Base-by-base conservation (phyloP, 352 stramenopile species). In the Peronospora farinosa region DNA sequence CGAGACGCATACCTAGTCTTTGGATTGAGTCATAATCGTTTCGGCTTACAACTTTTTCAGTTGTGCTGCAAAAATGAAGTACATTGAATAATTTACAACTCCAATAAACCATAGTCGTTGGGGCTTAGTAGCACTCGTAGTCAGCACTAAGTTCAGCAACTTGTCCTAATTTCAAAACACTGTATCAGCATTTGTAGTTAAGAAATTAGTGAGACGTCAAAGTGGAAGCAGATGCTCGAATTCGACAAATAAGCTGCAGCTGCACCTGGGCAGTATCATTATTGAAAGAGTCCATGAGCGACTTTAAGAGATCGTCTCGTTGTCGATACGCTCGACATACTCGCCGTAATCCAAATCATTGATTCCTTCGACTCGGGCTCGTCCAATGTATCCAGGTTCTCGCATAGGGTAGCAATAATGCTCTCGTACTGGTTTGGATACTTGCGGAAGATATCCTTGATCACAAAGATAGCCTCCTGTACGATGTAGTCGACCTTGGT, bases 341-440 rank as follows among this genome's bases (percentile, higher is more conserved):
- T 99, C 97, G 30, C 97, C 97, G 62, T 98, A 65, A 99, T 99
- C 97, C 97, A 99, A 64, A 99, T 97, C 93, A 99, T 99, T 13
- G 84, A 95, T 5, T 96, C 96, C 78, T 99, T 99, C 9, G 97
- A 96, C 63, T 99, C 91, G 0, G 97, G 97, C 63, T 99, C 97
- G 67, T 99, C 97, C 17, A 99, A 64, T 8, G 95, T 98, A 69
- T 99, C 97, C n/a, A 99, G 71, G 69, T 98, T 99, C 61, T 99
- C 96, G 65, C 97, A 99, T 12, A 99, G 73, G 7, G 95, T 98
- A 17, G 92, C 95, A 69, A 99, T 99, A 69, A 99, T 98, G 52
- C 76, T 95, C 72, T 99, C 97, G 66, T 99, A 99, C 54, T 97
- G 88, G 78, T 99, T 99, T 52, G 96, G 96, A 76, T 99, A 99